A percentile compares a stretch with the other conserved stretches of the same genome.
Conservation (phyloP, 2,329 filamentous ascomycete species). For the Aureobasidium pullulans region DNA sequence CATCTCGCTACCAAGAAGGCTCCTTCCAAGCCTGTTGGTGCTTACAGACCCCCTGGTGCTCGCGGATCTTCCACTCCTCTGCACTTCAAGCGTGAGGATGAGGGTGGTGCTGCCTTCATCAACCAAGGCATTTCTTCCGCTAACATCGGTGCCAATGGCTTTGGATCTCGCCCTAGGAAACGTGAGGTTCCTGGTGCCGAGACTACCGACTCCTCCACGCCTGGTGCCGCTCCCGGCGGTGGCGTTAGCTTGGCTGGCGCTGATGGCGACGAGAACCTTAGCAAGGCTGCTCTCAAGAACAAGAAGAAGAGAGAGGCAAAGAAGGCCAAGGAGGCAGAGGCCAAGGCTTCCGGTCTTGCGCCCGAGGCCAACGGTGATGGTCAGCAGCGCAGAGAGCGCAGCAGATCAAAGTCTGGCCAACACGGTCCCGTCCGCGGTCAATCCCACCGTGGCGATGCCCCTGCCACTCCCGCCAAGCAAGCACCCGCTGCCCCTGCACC, state of each 20-base stretch:
- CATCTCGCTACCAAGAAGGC: slow-evolving; percentile 86
- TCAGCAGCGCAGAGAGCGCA: slow-evolving; percentile 24
- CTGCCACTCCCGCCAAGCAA: slow-evolving; percentile 7
- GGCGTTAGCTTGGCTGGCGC: slow-evolving; percentile 57
- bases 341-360: slow-evolving; percentile 45
- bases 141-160: slow-evolving; percentile 62
- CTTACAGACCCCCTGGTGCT: slow-evolving; percentile 90
- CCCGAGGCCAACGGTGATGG: slow-evolving; percentile 39
- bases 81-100: slow-evolving; percentile 95
- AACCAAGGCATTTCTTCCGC: slow-evolving; percentile 69
- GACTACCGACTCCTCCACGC: slow-evolving; percentile 50
- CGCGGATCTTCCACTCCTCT: slow-evolving; percentile 82
- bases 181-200: slow-evolving; percentile 86
- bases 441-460: slow-evolving; percentile 19
- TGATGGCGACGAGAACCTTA: slow-evolving; percentile 61
- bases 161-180: slow-evolving; percentile 58
- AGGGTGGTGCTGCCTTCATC: slow-evolving; percentile 83
- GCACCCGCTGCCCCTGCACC: slow-evolving; percentile 29
- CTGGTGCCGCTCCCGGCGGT: slow-evolving; percentile 62
- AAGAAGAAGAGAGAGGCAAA: slow-evolving; percentile 97
- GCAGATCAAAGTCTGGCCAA: slow-evolving; percentile 25
- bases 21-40: slow-evolving; percentile 92
- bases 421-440: slow-evolving; percentile 23
- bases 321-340: slow-evolving; percentile 75
- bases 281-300: slow-evolving; percentile 84